Evolutionary conservation across 1,284 basidiomycete genomes (phyloP).

Genomic region (Tilletia indica): DNA sequence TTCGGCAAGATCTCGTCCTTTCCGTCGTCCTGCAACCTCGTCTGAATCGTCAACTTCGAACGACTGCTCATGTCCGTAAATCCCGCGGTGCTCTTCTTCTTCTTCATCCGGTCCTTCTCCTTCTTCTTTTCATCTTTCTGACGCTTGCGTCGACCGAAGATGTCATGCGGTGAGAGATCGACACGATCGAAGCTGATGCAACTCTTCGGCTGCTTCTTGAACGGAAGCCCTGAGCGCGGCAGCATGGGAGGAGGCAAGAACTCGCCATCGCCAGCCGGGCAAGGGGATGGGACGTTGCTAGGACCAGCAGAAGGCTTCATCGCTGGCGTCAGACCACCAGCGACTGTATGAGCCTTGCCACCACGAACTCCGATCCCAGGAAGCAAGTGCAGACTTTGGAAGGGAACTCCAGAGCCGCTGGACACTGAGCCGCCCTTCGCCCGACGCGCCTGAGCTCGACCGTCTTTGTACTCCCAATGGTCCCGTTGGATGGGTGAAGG

Average conservation of each 20-base stretch:
- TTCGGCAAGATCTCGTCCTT: conserved; percentile 34
- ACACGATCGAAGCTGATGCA: background rate
- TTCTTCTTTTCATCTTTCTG: background rate
- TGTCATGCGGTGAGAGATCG: background rate
- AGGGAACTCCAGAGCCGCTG: conserved; percentile 1
- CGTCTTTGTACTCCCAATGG: conserved; percentile 4
- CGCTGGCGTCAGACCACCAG: conserved; percentile 7
- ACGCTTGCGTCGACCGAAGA: background rate
- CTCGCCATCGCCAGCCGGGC: background rate
- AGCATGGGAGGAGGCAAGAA: conserved; percentile 9
- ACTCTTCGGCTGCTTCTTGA: conserved; percentile 15
- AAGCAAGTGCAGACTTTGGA: background rate
- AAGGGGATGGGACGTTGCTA: background rate
- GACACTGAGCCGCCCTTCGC: conserved; percentile 4
- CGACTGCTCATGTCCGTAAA: conserved; percentile 12
- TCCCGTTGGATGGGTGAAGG: conserved; percentile 4
- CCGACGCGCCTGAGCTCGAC: background rate
- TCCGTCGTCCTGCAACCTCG: conserved; percentile 23
- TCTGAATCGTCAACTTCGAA: conserved; percentile 7
- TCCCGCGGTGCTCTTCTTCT: conserved; percentile 26
- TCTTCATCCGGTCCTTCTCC: conserved; percentile 26
- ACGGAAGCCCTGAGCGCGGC: background rate
- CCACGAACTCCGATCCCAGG: background rate
- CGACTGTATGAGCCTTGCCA: conserved; percentile 10
- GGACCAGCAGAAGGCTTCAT: conserved; percentile 2